A percentile compares a stretch with the other conserved stretches of the same genome.
phyloP scores from a whole-genome alignment of 306 rosid genomes.

The Quercus wislizeni region DNA sequence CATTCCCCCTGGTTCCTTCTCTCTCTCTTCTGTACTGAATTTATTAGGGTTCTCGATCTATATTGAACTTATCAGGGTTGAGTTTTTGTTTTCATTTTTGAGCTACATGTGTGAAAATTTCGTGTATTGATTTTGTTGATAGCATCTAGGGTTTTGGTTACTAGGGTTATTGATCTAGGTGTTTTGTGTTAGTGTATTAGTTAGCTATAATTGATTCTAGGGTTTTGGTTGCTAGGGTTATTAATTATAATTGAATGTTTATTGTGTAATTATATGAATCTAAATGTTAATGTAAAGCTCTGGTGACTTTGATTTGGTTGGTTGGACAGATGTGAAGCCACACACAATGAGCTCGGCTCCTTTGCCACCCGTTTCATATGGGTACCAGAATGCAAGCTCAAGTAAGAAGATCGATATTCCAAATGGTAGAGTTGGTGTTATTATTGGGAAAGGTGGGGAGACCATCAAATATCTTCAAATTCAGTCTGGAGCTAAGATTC shows the following conservation, averaged over 20 bases:
- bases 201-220: too few species aligned
- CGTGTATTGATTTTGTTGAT: neutral
- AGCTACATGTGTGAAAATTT: too few species aligned
- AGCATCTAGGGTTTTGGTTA: neutral
- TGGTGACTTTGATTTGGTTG: neutral
- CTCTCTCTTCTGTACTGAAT: neutral
- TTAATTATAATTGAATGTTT: neutral
- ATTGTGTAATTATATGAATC: neutral
- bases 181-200: too few species aligned
- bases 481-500: conserved; percentile 96
- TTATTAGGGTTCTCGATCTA: too few species aligned
- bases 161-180: neutral
- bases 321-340: conserved; percentile 50
- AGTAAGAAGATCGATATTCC: conserved; percentile 87
- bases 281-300: neutral
- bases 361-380: conserved; percentile 61
- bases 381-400: conserved; percentile 59
- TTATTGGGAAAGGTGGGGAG: conserved; percentile 95
- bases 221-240: too few species aligned
- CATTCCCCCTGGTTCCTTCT: conserved; percentile 17
- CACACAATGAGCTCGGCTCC: conserved; percentile 43
- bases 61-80: too few species aligned
- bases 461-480: conserved; percentile 92
- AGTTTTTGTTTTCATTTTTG: too few species aligned
- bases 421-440: conserved; percentile 94